These are phyloP conservation scores for Grigorovia humatica DNA, from an alignment of 805 yeast genomes.

Conservation along the genomic window DNA sequence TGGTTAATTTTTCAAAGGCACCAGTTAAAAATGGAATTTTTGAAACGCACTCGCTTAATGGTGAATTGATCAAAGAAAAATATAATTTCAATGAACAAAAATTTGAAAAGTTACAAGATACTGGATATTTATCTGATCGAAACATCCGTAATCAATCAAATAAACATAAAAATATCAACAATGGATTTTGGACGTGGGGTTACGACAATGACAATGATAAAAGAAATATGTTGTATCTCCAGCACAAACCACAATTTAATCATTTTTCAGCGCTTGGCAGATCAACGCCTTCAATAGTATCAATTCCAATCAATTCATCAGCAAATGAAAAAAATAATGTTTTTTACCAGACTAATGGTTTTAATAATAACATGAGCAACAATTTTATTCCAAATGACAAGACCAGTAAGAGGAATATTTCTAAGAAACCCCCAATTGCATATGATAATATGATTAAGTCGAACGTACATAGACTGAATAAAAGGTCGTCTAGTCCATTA, in stretches of 20 bases:
- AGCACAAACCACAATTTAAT: too few species aligned
- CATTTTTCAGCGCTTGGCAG: too few species aligned
- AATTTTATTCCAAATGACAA: too few species aligned
- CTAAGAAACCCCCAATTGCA: not conserved
- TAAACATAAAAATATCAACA: not conserved
- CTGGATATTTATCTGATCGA: not conserved
- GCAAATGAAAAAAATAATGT: too few species aligned
- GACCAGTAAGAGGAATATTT: too few species aligned
- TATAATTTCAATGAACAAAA: slow-evolving; percentile 25
- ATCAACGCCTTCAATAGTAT: too few species aligned
- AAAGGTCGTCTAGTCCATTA: not conserved
- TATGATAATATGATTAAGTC: not conserved
- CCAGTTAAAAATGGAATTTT: slow-evolving; percentile 32
- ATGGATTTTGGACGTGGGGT: too few species aligned
- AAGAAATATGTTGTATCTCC: too few species aligned
- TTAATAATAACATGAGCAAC: not conserved
- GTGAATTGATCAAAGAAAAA: slow-evolving; percentile 25
- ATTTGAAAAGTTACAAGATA: slow-evolving; percentile 10
- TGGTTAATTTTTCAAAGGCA: slow-evolving; percentile 26
- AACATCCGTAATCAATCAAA: not conserved
- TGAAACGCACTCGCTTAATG: slow-evolving; percentile 38
- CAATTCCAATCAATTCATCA: too few species aligned
- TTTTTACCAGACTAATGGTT: not conserved
- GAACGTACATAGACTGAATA: not conserved
- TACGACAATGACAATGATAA: too few species aligned